These are phyloP conservation scores for Phytophthora litchii DNA, from an alignment of 352 stramenopile genomes.

Conservation along the genomic window DNA sequence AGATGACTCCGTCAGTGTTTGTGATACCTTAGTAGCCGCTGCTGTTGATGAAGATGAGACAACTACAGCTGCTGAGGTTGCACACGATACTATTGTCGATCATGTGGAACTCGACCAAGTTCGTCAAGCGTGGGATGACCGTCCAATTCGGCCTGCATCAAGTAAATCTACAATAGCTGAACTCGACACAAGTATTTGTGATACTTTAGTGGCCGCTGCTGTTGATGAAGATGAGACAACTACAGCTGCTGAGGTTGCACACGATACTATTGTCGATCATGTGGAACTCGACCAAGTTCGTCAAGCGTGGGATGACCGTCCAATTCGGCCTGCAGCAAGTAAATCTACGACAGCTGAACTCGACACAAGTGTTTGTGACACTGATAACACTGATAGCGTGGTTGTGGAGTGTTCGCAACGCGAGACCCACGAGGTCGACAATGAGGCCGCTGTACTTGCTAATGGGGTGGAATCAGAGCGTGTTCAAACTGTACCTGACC, in stretches of 20 bases:
- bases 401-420: too few relatives aligned
- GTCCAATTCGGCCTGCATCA: not conserved
- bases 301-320: constrained; percentile 1
- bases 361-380: not conserved
- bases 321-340: not conserved
- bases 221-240: not conserved
- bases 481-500: too few relatives aligned
- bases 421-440: too few relatives aligned
- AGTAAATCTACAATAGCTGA: too few relatives aligned
- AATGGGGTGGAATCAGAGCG: too few relatives aligned
- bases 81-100: too few relatives aligned
- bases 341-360: too few relatives aligned
- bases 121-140: constrained; percentile 1
- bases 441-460: too few relatives aligned
- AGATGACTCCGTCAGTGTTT: too few relatives aligned
- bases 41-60: not conserved
- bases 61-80: too few relatives aligned
- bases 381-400: not conserved
- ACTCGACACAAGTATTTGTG: not conserved
- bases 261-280: too few relatives aligned
- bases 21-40: not conserved
- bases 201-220: not conserved
- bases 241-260: too few relatives aligned
- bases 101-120: not conserved
- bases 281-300: not conserved